phyloP scores from a whole-genome alignment of 2,329 filamentous ascomycete species.

The Ascochyta rabiei region DNA sequence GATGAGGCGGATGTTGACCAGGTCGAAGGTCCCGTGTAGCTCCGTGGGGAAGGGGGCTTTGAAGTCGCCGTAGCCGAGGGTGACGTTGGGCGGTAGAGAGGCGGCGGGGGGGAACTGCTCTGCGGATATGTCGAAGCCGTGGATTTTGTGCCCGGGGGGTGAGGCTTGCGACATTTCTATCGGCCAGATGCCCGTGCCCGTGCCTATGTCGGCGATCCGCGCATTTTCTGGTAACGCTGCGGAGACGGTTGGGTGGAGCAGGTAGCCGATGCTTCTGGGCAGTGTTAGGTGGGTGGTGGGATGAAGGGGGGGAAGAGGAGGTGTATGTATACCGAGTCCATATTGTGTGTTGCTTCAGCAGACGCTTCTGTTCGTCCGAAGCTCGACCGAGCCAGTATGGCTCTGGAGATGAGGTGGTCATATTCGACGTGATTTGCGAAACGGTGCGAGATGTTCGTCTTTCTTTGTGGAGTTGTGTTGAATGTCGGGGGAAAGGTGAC shows the following conservation, averaged over 20 bases:
- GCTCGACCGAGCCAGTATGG: slow-evolving; percentile 39
- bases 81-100: slow-evolving; percentile 29
- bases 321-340: slow-evolving; percentile 37
- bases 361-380: slow-evolving; percentile 35
- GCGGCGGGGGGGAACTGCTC: slow-evolving; percentile 28
- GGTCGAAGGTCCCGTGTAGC: slow-evolving; percentile 34
- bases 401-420: slow-evolving; percentile 9
- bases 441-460: not conserved
- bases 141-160: slow-evolving; percentile 29
- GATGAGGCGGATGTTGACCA: slow-evolving; percentile 40
- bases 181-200: slow-evolving; percentile 42
- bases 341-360: slow-evolving; percentile 33
- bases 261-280: slow-evolving; percentile 35
- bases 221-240: slow-evolving; percentile 25
- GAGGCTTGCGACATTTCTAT: slow-evolving; percentile 27
- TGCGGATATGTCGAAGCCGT: slow-evolving; percentile 39
- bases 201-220: slow-evolving; percentile 39
- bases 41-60: slow-evolving; percentile 34
- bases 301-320: not conserved
- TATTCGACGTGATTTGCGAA: not conserved
- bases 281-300: not conserved
- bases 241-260: slow-evolving; percentile 32
- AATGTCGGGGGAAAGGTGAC: not conserved
- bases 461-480: not conserved
- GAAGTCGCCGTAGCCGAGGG: slow-evolving; percentile 32